Percentiles rank a stretch among this genome's conserved stretches.
These are phyloP conservation scores for Taphrina sp. DNA, from an alignment of 1,139 yeast genomes.

Conservation along the genomic window DNA sequence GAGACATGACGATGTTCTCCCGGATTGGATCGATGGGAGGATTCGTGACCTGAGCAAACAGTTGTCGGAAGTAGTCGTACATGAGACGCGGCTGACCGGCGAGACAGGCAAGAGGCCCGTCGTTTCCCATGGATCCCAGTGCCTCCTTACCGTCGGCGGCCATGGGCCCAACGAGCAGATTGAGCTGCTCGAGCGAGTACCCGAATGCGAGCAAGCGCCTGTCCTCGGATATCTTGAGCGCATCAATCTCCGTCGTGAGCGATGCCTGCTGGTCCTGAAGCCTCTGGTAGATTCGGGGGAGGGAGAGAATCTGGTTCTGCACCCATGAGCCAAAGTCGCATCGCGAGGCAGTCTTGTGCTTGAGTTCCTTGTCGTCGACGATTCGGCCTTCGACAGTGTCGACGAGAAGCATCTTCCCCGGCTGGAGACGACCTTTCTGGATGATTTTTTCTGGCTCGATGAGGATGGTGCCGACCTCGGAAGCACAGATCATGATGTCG, in stretches of 20 bases:
- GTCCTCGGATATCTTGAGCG: slow-evolving; percentile 51
- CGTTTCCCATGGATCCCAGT: slow-evolving; percentile 98
- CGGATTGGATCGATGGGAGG: slow-evolving; percentile 99
- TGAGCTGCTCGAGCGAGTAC: slow-evolving; percentile 86
- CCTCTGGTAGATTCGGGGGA: slow-evolving; percentile 69
- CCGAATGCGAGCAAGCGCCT: slow-evolving; percentile 85
- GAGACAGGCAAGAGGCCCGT: slow-evolving; percentile 92
- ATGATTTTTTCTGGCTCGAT: slow-evolving; percentile 78
- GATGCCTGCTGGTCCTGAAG: slow-evolving; percentile 54
- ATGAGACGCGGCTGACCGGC: slow-evolving; percentile 87
- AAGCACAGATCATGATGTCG: slow-evolving; percentile 94
- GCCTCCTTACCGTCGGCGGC: slow-evolving; percentile 90
- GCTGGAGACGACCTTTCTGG: slow-evolving; percentile 90
- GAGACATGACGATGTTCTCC: slow-evolving; percentile 93
- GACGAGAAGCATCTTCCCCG: slow-evolving; percentile 93
- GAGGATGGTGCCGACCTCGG: slow-evolving; percentile 95
- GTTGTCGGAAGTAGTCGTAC: slow-evolving; percentile 91
- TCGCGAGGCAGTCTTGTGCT: slow-evolving; percentile 74
- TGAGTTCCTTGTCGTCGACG: slow-evolving; percentile 88
- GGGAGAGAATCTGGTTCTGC: slow-evolving; percentile 75
- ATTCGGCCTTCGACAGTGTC: slow-evolving; percentile 91
- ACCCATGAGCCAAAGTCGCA: slow-evolving; percentile 94
- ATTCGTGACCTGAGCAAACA: slow-evolving; percentile 97
- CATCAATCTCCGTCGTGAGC: slow-evolving; percentile 41
- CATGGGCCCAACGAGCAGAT: slow-evolving; percentile 86